phyloP scores from a whole-genome alignment of 176 grass and related monocot species.

The Puya raimondii region DNA sequence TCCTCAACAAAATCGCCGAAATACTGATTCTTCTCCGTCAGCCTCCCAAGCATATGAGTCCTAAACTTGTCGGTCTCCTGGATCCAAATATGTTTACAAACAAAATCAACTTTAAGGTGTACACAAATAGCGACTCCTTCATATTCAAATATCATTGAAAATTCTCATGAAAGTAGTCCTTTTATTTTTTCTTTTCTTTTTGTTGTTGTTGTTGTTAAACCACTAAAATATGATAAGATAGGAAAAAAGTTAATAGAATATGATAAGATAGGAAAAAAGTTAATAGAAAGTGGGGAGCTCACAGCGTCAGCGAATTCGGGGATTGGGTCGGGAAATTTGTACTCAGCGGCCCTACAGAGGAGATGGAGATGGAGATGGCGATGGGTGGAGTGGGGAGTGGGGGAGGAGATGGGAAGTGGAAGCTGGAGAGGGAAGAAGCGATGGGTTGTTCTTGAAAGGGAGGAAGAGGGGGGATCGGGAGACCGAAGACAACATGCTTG shows the following conservation, averaged over 20 bases:
- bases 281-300: too few species aligned
- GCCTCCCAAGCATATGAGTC: slow-evolving; percentile 64
- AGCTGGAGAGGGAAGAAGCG: not conserved
- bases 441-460: slow-evolving; percentile 1
- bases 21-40: slow-evolving; percentile 68
- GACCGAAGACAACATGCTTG: not conserved
- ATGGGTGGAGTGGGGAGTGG: not conserved
- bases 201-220: too few species aligned
- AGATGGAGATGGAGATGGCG: not conserved
- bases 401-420: not conserved
- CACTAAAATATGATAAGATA: too few species aligned
- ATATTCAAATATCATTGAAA: too few species aligned
- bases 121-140: too few species aligned
- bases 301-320: slow-evolving; percentile 73
- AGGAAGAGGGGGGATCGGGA: slow-evolving; percentile 20
- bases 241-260: too few species aligned
- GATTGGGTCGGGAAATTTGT: slow-evolving; percentile 88
- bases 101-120: not conserved
- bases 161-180: too few species aligned
- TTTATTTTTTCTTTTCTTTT: too few species aligned
- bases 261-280: too few species aligned
- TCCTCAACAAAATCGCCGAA: slow-evolving; percentile 66
- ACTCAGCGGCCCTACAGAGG: slow-evolving; percentile 42
- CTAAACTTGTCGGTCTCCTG: slow-evolving; percentile 79
- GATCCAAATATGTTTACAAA: not conserved